These are phyloP conservation scores for Fusarium falciforme DNA, from an alignment of 2,329 filamentous ascomycete species.

Conservation along the genomic window DNA sequence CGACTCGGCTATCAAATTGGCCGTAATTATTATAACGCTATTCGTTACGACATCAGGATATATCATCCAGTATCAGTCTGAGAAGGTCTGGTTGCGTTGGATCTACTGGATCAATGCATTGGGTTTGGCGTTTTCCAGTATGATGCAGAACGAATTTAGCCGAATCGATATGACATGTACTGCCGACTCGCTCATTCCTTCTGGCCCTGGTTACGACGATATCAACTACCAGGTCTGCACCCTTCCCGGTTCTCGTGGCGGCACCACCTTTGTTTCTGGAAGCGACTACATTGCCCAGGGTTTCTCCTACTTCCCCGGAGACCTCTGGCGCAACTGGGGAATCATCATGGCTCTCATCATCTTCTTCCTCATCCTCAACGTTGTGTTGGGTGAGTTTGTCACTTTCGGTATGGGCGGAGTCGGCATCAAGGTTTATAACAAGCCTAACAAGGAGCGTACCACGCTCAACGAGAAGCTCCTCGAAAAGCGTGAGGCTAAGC, in stretches of 20 bases:
- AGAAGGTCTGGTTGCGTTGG: constrained; percentile 84
- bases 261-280: constrained; percentile 73
- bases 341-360: constrained; percentile 82
- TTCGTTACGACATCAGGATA: constrained; percentile 86
- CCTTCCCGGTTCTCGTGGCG: constrained; percentile 75
- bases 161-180: constrained; percentile 76
- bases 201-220: constrained; percentile 75
- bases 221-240: constrained; percentile 85
- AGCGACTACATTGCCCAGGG: constrained; percentile 74
- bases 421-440: constrained; percentile 80
- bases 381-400: constrained; percentile 81
- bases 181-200: constrained; percentile 75
- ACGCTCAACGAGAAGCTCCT: constrained; percentile 72
- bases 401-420: constrained; percentile 85
- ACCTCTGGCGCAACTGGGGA: constrained; percentile 87
- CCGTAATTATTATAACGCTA: constrained; percentile 82
- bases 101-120: constrained; percentile 82
- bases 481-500: constrained; percentile 68
- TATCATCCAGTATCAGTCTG: constrained; percentile 80
- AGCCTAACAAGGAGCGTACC: constrained; percentile 74
- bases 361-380: constrained; percentile 80
- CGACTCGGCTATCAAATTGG: constrained; percentile 86
- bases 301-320: constrained; percentile 73
- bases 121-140: constrained; percentile 75
- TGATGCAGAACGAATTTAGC: constrained; percentile 91